These are phyloP conservation scores for Calycina marina DNA, from an alignment of 2,329 filamentous ascomycete species.

Conservation along the genomic window DNA sequence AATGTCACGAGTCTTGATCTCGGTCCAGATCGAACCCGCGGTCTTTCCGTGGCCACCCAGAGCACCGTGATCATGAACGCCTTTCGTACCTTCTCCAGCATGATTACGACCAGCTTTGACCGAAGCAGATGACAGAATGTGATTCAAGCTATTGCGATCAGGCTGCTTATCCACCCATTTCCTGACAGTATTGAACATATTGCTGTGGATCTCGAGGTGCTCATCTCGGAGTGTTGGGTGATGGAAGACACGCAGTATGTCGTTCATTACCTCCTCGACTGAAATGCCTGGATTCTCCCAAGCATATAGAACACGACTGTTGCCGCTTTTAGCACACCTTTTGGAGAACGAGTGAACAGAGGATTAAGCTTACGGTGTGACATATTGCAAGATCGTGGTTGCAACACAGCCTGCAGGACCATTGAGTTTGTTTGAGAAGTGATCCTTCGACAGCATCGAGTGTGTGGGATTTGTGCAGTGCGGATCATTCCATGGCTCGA, in stretches of 20 bases:
- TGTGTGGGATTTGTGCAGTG: constrained; percentile 66
- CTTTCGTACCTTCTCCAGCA: constrained; percentile 22
- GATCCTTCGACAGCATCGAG: constrained; percentile 72
- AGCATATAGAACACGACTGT: constrained; percentile 66
- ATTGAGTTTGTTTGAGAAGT: constrained; percentile 69
- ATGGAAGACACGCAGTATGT: constrained; percentile 74
- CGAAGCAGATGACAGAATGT: constrained; percentile 66
- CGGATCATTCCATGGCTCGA: constrained; percentile 67
- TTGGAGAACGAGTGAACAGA: background rate
- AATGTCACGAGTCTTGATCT: constrained; percentile 44
- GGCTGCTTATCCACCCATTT: constrained; percentile 62
- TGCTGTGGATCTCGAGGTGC: constrained; percentile 61
- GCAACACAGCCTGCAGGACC: constrained; percentile 63
- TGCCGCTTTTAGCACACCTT: no score
- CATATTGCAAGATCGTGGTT: constrained; percentile 67
- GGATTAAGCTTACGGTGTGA: constrained; percentile 61
- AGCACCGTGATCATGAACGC: constrained; percentile 20
- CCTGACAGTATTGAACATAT: constrained; percentile 80
- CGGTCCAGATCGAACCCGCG: constrained; percentile 43
- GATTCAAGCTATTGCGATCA: constrained; percentile 53
- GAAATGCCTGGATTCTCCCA: constrained; percentile 81
- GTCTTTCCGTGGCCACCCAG: constrained; percentile 38
- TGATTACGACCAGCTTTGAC: constrained; percentile 79
- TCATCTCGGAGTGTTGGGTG: constrained; percentile 74
- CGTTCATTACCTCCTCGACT: constrained; percentile 69